Evolutionary conservation across 371 early-diverging fungal species (phyloP), one percentile per base, ranked within the genome.

Genomic region (Vairimorpha apis): DNA sequence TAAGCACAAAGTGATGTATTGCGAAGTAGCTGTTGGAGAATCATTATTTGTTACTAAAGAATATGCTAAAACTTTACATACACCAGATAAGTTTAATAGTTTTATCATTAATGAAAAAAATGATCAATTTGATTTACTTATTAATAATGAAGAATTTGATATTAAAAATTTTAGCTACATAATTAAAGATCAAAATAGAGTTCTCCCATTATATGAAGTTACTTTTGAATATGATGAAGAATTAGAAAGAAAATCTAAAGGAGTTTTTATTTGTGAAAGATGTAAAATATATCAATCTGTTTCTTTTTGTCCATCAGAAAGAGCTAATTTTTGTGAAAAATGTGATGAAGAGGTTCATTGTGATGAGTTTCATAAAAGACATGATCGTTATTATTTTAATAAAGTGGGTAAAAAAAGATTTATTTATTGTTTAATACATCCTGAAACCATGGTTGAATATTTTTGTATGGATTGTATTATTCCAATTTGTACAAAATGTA

Each of bases 261-360:
- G 70, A n/a, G 44, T 47, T 25, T 65, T 74, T 49, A 1, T 72
- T 5, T 84, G 84, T 41, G 80, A 84, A n/a, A 73, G 65, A 47
- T 84, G 84, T 49, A 43, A 70, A 25, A 35, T 33, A 8, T 44
- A 69, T n/a, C 55, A 59, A 4, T 44, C 81, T 2, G 66, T 72
- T 32, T 67, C 78, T 14, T 84, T 79, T 58, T 84, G 84, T 76
- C 70, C 79, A n/a, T 80, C 84, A 5, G 84, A 84, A 62, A 63
- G 81, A 41, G 84, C 84, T 7, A 66, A 63, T 27, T 81, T 84
- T 33, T 84, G 84, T 65, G 65, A 60, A 25, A 53, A 77, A 5
- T 84, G 84, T 70, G 84, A 84, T 51, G 51, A 68, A 16, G 38
- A 68, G 37, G 76, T 84, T n/a, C 84, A 84, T 55, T 18, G 8